Evolutionary conservation across 2,329 filamentous ascomycete species (phyloP), one percentile per base, ranked within the genome.

Genomic region (Helotiales sp.): DNA sequence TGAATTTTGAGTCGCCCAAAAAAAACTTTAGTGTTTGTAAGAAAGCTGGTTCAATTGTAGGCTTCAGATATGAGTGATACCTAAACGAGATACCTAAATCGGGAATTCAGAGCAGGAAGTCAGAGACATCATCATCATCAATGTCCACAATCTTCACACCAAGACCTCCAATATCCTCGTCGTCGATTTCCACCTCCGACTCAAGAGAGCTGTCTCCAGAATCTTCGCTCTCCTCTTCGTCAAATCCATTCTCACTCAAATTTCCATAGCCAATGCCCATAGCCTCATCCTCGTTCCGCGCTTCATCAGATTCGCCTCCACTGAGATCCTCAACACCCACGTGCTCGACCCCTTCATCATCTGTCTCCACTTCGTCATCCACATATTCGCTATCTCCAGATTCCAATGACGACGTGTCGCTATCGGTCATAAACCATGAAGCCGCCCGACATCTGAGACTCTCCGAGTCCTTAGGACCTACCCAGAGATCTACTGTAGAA

Each of bases 401-500:
- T 15, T 52, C 24, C 5, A n/a, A 52, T 52, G 20, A 17, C 49
- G 24, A n/a, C 28, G 49, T 52, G 20, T 52, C 49, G 49, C 11
- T 11, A 52, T 52, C 24, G 24, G 26, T 30, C 6, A 52, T 52
- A 52, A 52, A 52, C 49, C 2, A 52, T 52, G 11, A 52, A 52
- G 24, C 15, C 10, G 13, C 26, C 4, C 6, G 24, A 52, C 26
- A 30, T 24, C 24, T 52, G 26, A n/a, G 49, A 52, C 49, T 52
- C 49, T 52, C 49, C 11, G 49, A 52, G 8, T 52, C 49, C 24
- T 30, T 30, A 30, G 24, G 49, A 52, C 49, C 61, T 49, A 69
- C 67, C 61, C 26, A 69, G 32, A 70, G 59, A 43, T 69, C 52
- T 26, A 37, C 64, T 57, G 47, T 67, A n/a, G 55, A 64, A 37